Evolutionary conservation across 73 alveolate genomes (phyloP).

Genomic region (Halteria grandinella): DNA sequence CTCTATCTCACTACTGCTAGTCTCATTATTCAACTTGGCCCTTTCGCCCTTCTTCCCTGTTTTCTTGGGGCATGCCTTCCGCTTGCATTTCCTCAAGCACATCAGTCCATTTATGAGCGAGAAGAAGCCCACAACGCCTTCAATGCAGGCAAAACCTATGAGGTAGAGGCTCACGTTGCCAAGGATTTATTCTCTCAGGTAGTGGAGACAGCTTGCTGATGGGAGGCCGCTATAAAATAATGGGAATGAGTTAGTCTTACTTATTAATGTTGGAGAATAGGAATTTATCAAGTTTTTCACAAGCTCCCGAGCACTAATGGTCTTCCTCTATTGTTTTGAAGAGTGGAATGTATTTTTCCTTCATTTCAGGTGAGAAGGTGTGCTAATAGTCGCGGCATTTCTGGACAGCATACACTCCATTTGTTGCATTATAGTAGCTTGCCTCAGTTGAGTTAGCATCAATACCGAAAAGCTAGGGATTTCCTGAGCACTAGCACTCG

Average conservation of each 20-base stretch:
- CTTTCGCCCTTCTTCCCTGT: background rate
- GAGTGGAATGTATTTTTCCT: conserved; percentile 9
- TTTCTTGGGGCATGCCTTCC: conserved; percentile 10
- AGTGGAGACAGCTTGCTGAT: background rate
- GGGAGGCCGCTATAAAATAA: conserved; percentile 30
- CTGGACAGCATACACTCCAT: conserved; percentile 21
- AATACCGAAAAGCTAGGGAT: conserved; percentile 9
- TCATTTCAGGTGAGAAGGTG: conserved; percentile 32
- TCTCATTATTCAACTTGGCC: background rate
- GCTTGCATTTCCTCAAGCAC: conserved; percentile 29
- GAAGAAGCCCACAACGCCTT: background rate
- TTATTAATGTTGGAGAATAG: conserved; percentile 40
- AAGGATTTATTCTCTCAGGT: background rate
- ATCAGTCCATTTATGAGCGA: background rate
- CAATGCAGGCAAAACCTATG: background rate
- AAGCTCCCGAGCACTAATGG: conserved; percentile 37
- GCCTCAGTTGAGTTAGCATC: background rate
- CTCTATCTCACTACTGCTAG: background rate
- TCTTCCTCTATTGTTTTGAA: conserved; percentile 34
- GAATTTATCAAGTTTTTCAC: background rate
- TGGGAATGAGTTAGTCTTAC: background rate
- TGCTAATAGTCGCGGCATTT: conserved; percentile 15
- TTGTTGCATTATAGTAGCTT: background rate
- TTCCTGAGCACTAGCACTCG: conserved; percentile 44
- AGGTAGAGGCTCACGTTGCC: background rate